Base-by-base conservation (phyloP, 2,329 filamentous ascomycete genomes). In the Harringtonia lauricola region DNA sequence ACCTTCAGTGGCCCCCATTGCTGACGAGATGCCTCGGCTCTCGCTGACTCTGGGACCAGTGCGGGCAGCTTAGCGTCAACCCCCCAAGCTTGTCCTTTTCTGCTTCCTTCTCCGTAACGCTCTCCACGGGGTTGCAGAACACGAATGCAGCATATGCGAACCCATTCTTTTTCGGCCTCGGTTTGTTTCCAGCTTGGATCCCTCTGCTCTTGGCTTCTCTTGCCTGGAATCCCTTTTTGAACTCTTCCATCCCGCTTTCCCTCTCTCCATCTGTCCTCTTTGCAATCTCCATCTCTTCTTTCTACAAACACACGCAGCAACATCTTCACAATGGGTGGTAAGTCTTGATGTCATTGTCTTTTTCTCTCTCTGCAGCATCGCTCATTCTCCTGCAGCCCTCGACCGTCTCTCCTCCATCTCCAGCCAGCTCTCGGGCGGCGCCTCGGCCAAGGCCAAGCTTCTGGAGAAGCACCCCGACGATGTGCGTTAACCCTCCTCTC, bases 381-480 rank as follows among this genome's bases (percentile, higher is more conserved):
- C 8, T 39, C 6, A 4, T 42, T 12, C 8, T 10, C 50, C 44
- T 41, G 22, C 54, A 78, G 74, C 74, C 54, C 59, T 73, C 56
- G 74, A 78, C 51, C 65, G 74, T 64, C 64, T 79, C 47, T 65
- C 69, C 42, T 74, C 79, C 56, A 71, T 82, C 55, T 76, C 75
- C 49, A 70, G 68, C 67, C 78, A 82, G 68, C 64, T 82, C 56
- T 55, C 65, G 47, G 67, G 67, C 24, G 39, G 47, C 43, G 59
- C 63, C 46, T 66, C 49, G 65, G 65, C 49, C 52, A 64, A 60
- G 51, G 72, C 74, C 48, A 74, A 68, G 61, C 64, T 84, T 38
- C 68, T 83, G 36, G 65, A 81, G 61, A 83, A 83, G 68, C 71
- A 70, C 59, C 68, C 79, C 44, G 79, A 83, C 60, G 80, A 83